Percentiles rank a stretch among this genome's conserved stretches.
Conservation (phyloP, 331 rosid species). For the Phaseolus coccineus region DNA sequence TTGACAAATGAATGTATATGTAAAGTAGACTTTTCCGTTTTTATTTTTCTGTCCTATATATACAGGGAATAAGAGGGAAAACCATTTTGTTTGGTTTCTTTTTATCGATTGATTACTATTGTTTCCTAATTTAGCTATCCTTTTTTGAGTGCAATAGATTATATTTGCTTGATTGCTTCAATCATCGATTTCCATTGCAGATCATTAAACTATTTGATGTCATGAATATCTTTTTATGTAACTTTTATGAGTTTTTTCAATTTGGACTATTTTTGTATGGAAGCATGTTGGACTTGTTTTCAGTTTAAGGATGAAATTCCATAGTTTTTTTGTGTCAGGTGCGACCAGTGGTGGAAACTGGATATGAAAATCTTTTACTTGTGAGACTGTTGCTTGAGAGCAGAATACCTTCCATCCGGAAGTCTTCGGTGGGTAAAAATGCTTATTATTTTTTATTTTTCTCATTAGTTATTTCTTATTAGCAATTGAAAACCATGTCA, state of each 20-base stretch:
- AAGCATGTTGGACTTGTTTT: slow-evolving; percentile 20
- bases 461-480: not conserved
- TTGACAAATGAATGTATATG: slow-evolving; percentile 12
- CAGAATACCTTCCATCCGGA: slow-evolving; percentile 68
- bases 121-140: not conserved
- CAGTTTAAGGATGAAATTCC: slow-evolving; percentile 28
- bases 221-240: not conserved
- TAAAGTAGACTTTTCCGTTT: not conserved
- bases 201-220: not conserved
- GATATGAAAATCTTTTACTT: slow-evolving; percentile 86
- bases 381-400: slow-evolving; percentile 89
- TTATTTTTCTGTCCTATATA: not conserved
- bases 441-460: slow-evolving; percentile 13
- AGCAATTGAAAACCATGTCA: not conserved
- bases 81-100: not conserved
- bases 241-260: not conserved
- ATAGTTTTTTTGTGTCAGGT: slow-evolving; percentile 65
- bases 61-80: not conserved
- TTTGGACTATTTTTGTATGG: slow-evolving; percentile 21
- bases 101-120: not conserved
- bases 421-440: slow-evolving; percentile 75
- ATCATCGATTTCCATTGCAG: not conserved
- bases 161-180: slow-evolving; percentile 21
- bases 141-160: not conserved
- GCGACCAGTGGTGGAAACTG: slow-evolving; percentile 98